Conservation (phyloP, 225 moss, liverwort and hornwort genomes). For the Ulota crispa region DNA sequence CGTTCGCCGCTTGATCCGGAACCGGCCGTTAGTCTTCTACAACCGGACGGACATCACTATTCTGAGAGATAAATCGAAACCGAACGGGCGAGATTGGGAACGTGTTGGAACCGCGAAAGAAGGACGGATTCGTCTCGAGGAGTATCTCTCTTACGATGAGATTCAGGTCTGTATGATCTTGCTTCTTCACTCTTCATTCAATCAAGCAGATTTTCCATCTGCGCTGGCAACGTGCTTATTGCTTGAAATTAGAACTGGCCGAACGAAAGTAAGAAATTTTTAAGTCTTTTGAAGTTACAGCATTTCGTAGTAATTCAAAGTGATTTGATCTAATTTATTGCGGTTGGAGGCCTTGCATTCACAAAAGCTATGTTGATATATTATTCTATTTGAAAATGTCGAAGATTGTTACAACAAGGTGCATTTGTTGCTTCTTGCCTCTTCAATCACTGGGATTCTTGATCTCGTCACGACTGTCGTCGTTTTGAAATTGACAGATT, state of each 20-base stretch:
- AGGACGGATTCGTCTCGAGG: conserved; percentile 20
- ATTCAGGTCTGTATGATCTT: conserved; percentile 25
- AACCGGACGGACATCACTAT: neutral
- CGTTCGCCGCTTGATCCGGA: conserved; percentile 25
- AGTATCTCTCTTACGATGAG: conserved; percentile 39
- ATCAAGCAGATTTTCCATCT: neutral
- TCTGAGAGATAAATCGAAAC: conserved; percentile 17
- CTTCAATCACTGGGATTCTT: neutral
- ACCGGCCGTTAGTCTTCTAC: conserved; percentile 29
- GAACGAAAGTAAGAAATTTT: neutral
- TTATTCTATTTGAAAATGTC: neutral
- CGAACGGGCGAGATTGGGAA: conserved; percentile 23
- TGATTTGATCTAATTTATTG: neutral
- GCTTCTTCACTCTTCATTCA: neutral
- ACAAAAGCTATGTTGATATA: too few species aligned
- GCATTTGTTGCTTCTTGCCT: neutral
- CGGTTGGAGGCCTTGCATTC: too few species aligned
- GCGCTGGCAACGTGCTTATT: neutral
- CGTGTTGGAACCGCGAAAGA: conserved; percentile 13
- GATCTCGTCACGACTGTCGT: neutral
- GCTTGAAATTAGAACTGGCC: neutral
- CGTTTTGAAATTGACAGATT: conserved; percentile 11
- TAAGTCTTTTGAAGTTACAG: neutral
- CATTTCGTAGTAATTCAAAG: neutral
- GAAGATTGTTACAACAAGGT: neutral